These are phyloP conservation scores for Prunus padus DNA, from an alignment of 306 rosid species.

Conservation along the genomic window DNA sequence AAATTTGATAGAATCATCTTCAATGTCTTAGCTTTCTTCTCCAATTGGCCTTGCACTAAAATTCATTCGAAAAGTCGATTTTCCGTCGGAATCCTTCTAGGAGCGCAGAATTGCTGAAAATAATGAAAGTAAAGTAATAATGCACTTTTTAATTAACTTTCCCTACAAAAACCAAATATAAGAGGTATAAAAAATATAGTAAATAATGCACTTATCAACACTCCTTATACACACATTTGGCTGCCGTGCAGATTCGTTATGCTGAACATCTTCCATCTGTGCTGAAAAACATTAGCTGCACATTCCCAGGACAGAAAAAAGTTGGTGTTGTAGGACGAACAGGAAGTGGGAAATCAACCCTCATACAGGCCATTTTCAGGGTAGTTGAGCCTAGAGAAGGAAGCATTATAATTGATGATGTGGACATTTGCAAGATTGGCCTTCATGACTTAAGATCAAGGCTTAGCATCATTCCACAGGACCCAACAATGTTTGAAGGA, in stretches of 20 bases:
- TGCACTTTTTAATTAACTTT: too few relatives aligned
- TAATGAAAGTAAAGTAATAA: too few relatives aligned
- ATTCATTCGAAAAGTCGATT: too few relatives aligned
- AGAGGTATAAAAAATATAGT: too few relatives aligned
- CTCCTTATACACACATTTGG: slow-evolving; percentile 1
- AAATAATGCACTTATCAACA: too few relatives aligned
- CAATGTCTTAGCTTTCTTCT: too few relatives aligned
- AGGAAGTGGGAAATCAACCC: slow-evolving; percentile 95
- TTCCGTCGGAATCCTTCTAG: too few relatives aligned
- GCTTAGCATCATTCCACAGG: slow-evolving; percentile 95
- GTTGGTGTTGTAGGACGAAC: slow-evolving; percentile 96
- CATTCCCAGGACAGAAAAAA: slow-evolving; percentile 86
- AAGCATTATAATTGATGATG: slow-evolving; percentile 67
- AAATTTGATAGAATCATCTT: too few relatives aligned
- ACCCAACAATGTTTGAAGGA: slow-evolving; percentile 89
- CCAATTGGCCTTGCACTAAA: too few relatives aligned
- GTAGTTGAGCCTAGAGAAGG: slow-evolving; percentile 88
- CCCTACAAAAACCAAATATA: too few relatives aligned
- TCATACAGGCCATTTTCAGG: slow-evolving; percentile 89
- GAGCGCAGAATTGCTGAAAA: too few relatives aligned
- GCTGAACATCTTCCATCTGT: slow-evolving; percentile 93
- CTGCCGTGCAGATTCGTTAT: slow-evolving; percentile 66
- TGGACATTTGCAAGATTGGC: slow-evolving; percentile 78
- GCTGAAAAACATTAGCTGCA: slow-evolving; percentile 70
- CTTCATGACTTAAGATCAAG: slow-evolving; percentile 88